Conservation (phyloP, 2,329 filamentous ascomycete species). For the Trichophyton schoenleinii region DNA sequence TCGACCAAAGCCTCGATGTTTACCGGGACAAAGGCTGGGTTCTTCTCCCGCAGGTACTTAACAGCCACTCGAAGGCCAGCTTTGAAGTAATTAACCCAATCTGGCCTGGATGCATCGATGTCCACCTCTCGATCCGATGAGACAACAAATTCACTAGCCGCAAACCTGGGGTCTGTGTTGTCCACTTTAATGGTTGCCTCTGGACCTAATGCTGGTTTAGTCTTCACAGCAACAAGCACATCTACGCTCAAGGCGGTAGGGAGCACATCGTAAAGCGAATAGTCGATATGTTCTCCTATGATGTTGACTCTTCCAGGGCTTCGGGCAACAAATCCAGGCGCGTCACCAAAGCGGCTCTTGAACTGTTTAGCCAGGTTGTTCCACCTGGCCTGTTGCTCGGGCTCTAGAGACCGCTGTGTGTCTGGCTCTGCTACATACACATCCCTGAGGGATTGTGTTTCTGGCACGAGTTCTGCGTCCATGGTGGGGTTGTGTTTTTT, state of each 20-base stretch:
- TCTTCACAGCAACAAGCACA: constrained; percentile 67
- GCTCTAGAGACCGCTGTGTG: constrained; percentile 59
- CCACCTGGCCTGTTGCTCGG: constrained; percentile 62
- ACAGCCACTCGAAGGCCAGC: constrained; percentile 74
- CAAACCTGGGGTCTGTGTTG: constrained; percentile 67
- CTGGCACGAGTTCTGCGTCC: constrained; percentile 49
- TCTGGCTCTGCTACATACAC: constrained; percentile 71
- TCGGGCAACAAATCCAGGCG: constrained; percentile 69
- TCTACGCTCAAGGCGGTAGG: constrained; percentile 93
- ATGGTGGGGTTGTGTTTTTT: constrained; percentile 16
- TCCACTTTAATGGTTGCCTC: constrained; percentile 60
- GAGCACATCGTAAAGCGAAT: constrained; percentile 88
- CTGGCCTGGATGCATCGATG: constrained; percentile 73
- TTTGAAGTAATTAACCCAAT: constrained; percentile 99
- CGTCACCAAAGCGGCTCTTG: constrained; percentile 53
- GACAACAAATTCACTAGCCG: constrained; percentile 60
- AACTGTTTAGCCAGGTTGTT: constrained; percentile 60
- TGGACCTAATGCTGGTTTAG: constrained; percentile 30
- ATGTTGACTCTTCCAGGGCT: constrained; percentile 95
- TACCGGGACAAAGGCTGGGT: constrained; percentile 50
- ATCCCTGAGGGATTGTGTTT: constrained; percentile 60
- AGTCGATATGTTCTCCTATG: constrained; percentile 98
- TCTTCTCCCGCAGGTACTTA: constrained; percentile 55
- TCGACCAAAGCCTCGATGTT: constrained; percentile 84
- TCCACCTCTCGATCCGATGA: constrained; percentile 50